These are phyloP conservation scores for Moesziomyces sp. DNA, from an alignment of 1,284 basidiomycete genomes.

Conservation along the genomic window DNA sequence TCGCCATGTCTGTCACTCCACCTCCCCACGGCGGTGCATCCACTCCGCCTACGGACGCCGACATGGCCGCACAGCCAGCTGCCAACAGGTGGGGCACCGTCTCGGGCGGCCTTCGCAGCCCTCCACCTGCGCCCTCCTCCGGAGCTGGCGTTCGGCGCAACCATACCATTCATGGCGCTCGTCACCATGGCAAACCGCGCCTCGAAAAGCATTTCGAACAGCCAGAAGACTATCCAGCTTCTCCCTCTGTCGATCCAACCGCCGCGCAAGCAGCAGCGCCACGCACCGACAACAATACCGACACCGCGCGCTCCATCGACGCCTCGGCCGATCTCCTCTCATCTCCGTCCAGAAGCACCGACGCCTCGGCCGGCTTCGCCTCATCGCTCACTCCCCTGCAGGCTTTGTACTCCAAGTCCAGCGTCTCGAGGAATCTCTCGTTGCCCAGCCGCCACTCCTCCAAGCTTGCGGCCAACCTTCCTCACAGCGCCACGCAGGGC, in stretches of 20 bases:
- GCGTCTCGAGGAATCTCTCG: constrained; percentile 44
- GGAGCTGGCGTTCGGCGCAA: constrained; percentile 44
- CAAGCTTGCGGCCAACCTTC: constrained; percentile 22
- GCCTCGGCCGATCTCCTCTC: constrained; percentile 9
- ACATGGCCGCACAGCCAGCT: constrained; percentile 5
- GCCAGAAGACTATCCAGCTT: constrained; percentile 22
- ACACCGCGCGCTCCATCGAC: not conserved
- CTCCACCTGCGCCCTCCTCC: constrained; percentile 42
- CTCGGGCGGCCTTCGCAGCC: constrained; percentile 37
- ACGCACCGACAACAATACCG: not conserved
- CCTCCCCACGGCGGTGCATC: constrained; percentile 9
- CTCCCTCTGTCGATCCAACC: not conserved
- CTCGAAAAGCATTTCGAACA: constrained; percentile 53
- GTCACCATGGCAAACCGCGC: constrained; percentile 42
- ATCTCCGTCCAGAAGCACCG: constrained; percentile 21
- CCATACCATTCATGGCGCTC: constrained; percentile 45
- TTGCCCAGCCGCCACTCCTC: constrained; percentile 42
- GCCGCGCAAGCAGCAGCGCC: not conserved
- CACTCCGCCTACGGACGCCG: constrained; percentile 6
- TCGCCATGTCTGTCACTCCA: constrained; percentile 29
- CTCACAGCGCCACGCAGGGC: constrained; percentile 35
- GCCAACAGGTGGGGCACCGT: constrained; percentile 41
- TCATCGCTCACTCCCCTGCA: constrained; percentile 36
- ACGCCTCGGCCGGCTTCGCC: constrained; percentile 9
- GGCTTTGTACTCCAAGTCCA: constrained; percentile 44